Conservation (phyloP, 768 basidiomycete species). For the Tulasnella sp. region DNA sequence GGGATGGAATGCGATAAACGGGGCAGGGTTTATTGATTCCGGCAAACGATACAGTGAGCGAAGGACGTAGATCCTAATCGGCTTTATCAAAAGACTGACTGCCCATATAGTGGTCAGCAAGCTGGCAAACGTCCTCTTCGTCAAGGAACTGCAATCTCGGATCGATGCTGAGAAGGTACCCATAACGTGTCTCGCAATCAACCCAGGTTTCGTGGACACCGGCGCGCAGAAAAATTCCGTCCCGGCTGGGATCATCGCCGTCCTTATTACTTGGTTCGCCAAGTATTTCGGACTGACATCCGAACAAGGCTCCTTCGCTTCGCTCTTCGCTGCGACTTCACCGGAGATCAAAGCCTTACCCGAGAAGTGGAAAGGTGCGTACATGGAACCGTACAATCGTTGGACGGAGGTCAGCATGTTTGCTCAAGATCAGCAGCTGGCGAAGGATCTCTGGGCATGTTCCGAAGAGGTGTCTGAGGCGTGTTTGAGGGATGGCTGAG, state of each 20-base stretch:
- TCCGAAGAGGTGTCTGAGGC: conserved; percentile 10
- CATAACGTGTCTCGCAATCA: conserved; percentile 38
- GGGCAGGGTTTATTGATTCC: not conserved
- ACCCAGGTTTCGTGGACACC: conserved; percentile 40
- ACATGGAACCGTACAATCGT: conserved; percentile 9
- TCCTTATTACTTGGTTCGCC: not conserved
- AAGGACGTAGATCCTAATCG: not conserved
- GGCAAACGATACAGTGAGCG: not conserved
- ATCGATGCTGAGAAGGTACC: conserved; percentile 34
- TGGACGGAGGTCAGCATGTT: not conserved
- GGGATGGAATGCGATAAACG: not conserved
- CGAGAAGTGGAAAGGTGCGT: not conserved
- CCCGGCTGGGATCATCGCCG: not conserved
- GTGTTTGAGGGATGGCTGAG: not conserved
- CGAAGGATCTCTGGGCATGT: conserved; percentile 9
- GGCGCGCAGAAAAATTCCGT: conserved; percentile 23
- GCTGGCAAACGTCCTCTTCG: conserved; percentile 45
- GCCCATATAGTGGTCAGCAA: conserved; percentile 41
- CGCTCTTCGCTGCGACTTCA: conserved; percentile 18
- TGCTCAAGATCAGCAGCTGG: not conserved
- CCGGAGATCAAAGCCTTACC: not conserved
- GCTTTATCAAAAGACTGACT: not conserved
- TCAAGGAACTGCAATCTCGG: conserved; percentile 42
- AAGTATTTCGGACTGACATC: not conserved
- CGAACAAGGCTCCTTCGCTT: not conserved